phyloP scores from a whole-genome alignment of 495 filamentous ascomycete species.

The Parachaetomium inaequale region DNA sequence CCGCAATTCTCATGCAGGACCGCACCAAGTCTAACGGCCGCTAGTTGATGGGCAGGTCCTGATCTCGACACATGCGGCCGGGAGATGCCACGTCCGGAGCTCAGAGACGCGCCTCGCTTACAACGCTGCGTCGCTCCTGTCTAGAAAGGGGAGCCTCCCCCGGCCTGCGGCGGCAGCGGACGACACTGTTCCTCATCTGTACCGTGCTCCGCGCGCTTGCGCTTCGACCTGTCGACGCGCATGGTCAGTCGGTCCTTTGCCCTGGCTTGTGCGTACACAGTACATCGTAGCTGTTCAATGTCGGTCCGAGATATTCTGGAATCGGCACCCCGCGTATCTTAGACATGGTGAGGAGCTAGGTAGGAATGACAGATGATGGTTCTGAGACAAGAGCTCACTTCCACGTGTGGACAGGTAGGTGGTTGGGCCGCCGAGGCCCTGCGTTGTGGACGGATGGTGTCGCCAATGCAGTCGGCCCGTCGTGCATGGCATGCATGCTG shows the following conservation, averaged over 20 bases:
- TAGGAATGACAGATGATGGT: neutral
- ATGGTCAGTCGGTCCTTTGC: constrained; percentile 28
- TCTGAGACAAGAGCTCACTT: neutral
- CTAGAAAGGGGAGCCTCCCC: neutral
- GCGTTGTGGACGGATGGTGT: neutral
- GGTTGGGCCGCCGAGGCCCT: neutral
- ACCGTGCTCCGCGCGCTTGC: constrained; percentile 14
- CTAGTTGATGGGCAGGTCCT: neutral
- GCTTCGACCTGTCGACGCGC: neutral
- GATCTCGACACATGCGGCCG: neutral
- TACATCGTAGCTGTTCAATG: neutral
- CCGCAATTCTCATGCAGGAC: constrained; percentile 6
- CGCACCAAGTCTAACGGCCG: neutral
- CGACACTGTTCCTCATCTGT: constrained; percentile 4
- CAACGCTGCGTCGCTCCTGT: neutral
- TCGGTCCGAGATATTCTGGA: neutral
- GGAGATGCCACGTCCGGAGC: neutral
- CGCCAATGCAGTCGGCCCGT: constrained; percentile 1
- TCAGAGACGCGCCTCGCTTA: constrained; percentile 3
- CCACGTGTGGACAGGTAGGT: constrained; percentile 1
- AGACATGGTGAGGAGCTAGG: neutral
- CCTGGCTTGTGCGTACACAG: neutral
- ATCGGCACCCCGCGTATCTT: neutral
- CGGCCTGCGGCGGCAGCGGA: neutral
- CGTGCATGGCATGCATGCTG: constrained; percentile 6